phyloP scores from a whole-genome alignment of 2,329 filamentous ascomycete genomes.

The Pseudogymnoascus sp. region DNA sequence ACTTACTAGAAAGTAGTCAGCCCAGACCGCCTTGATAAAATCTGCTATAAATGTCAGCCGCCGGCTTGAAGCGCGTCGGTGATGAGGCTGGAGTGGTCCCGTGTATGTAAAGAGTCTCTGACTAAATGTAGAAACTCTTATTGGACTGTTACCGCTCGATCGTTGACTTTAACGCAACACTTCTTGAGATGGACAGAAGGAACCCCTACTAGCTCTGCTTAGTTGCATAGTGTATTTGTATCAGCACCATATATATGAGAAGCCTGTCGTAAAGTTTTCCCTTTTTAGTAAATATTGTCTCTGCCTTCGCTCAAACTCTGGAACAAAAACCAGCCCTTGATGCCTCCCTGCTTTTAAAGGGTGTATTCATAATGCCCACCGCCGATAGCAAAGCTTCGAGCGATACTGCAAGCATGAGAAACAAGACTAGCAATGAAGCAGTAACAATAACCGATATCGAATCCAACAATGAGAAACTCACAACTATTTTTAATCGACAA shows the following conservation, averaged over 20 bases:
- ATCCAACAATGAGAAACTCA: neutral
- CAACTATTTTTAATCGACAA: neutral
- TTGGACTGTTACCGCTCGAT: neutral
- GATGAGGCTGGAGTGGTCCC: neutral
- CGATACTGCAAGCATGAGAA: neutral
- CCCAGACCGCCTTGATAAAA: neutral
- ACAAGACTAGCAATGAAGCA: neutral
- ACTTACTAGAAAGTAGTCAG: neutral
- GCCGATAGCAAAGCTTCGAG: neutral
- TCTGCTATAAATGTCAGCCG: neutral
- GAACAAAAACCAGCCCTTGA: neutral
- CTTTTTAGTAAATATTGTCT: neutral
- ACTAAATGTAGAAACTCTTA: slow-evolving; percentile 6
- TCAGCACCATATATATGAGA: neutral
- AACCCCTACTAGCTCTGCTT: neutral
- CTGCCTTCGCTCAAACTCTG: neutral
- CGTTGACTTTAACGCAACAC: neutral
- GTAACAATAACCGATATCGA: neutral
- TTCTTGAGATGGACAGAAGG: neutral
- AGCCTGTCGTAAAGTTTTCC: neutral
- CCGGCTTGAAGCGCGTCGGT: neutral
- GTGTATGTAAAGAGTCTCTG: slow-evolving; percentile 7
- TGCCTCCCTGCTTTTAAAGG: neutral
- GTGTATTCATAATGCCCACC: neutral
- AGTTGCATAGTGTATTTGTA: neutral